phyloP scores from a whole-genome alignment of 441 rosid genomes.

The Pelargonium citronellum region DNA sequence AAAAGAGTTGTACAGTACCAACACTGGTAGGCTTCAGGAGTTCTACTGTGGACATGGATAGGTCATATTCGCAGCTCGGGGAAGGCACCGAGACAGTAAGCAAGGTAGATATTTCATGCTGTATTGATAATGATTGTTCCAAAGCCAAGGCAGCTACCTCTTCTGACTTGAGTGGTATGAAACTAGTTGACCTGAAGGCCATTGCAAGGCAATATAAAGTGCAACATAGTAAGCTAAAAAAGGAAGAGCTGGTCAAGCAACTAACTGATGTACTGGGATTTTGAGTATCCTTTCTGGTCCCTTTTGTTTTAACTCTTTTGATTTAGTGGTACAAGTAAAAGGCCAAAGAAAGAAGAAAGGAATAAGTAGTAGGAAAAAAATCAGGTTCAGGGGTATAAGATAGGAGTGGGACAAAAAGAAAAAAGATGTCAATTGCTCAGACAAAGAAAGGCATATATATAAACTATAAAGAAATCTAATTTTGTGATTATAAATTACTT shows the following conservation, averaged over 20 bases:
- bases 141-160: neutral
- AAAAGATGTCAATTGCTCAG: neutral
- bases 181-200: constrained; percentile 21
- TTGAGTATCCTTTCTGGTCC: neutral
- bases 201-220: constrained; percentile 21
- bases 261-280: constrained; percentile 13
- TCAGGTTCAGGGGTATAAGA: neutral
- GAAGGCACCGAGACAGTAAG: constrained; percentile 2
- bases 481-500: neutral
- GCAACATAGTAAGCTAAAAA: constrained; percentile 11
- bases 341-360: neutral
- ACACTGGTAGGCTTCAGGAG: neutral
- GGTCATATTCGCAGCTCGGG: constrained; percentile 6
- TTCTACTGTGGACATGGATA: neutral
- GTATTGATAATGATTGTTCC: neutral
- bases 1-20: constrained; percentile 2
- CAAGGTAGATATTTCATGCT: neutral
- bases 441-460: constrained; percentile 5
- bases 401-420: neutral
- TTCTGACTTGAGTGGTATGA: constrained; percentile 15
- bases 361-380: neutral
- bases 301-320: neutral
- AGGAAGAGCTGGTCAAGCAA: constrained; percentile 18
- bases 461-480: neutral
- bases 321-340: neutral